These are phyloP conservation scores for Colletotrichum theobromicola DNA, from an alignment of 2,329 filamentous ascomycete species.

Conservation along the genomic window DNA sequence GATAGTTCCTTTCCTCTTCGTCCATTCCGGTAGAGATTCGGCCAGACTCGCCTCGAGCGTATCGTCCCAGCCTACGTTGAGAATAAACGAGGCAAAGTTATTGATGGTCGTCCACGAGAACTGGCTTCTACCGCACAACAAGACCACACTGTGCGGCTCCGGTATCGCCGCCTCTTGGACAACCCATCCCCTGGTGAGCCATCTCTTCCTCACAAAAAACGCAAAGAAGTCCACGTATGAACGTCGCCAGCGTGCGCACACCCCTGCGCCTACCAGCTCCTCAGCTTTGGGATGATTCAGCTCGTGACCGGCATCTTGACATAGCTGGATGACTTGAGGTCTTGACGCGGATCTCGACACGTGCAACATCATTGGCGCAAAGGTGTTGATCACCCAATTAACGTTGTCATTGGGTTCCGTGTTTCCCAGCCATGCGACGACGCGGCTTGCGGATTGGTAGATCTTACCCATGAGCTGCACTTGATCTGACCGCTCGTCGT, in stretches of 20 bases:
- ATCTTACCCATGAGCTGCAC: slow-evolving; percentile 26
- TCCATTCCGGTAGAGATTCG: not conserved
- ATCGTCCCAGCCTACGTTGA: not conserved
- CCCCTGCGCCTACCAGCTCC: not conserved
- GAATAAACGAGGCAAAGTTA: not conserved
- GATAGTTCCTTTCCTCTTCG: not conserved
- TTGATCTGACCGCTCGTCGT: slow-evolving; percentile 18
- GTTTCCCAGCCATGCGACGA: slow-evolving; percentile 1
- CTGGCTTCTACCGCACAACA: not conserved
- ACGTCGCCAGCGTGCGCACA: not conserved
- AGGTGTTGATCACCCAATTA: slow-evolving; percentile 16
- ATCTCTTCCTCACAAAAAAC: slow-evolving; percentile 21
- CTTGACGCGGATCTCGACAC: not conserved
- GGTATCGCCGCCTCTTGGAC: slow-evolving; percentile 25
- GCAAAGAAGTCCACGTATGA: not conserved
- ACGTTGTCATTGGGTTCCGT: slow-evolving; percentile 10
- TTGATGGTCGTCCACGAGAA: slow-evolving; percentile 1
- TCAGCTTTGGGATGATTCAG: not conserved
- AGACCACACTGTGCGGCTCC: not conserved
- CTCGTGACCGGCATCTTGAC: not conserved
- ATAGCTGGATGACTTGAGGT: not conserved
- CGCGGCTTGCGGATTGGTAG: slow-evolving; percentile 10
- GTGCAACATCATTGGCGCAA: not conserved
- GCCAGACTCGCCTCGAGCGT: not conserved
- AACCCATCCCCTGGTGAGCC: slow-evolving; percentile 26